phyloP scores from a whole-genome alignment of 768 basidiomycete genomes.

The Rhizopogon vulgaris region DNA sequence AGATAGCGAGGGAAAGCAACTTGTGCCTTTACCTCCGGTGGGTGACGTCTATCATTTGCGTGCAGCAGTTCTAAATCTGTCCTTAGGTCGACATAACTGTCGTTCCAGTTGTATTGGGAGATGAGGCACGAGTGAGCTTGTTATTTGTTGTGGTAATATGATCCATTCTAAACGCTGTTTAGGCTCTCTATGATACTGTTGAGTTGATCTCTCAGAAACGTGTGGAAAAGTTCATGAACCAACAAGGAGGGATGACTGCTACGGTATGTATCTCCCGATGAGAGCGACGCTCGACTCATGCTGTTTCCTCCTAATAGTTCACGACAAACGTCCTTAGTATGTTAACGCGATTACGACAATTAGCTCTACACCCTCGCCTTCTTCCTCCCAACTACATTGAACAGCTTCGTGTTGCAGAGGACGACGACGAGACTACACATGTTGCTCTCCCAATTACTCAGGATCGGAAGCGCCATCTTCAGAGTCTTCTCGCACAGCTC shows the following conservation, averaged over 20 bases:
- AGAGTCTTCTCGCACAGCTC: constrained; percentile 51
- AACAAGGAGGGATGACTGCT: constrained; percentile 31
- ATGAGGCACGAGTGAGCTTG: constrained; percentile 55
- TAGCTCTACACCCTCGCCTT: constrained; percentile 73
- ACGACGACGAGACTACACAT: constrained; percentile 10
- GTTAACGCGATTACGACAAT: constrained; percentile 82
- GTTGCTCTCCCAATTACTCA: constrained; percentile 39
- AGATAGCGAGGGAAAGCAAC: constrained; percentile 63
- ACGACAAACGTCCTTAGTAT: constrained; percentile 70
- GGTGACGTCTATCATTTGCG: constrained; percentile 7
- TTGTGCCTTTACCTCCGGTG: constrained; percentile 73
- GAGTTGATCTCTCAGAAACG: constrained; percentile 57
- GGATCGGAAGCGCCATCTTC: constrained; percentile 50
- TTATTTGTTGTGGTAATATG: neutral
- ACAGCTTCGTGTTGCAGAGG: constrained; percentile 39
- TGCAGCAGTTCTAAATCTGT: constrained; percentile 4
- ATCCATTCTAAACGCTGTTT: constrained; percentile 2
- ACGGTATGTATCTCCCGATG: constrained; percentile 27
- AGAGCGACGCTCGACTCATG: neutral
- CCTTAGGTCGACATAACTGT: constrained; percentile 70
- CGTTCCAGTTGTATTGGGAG: constrained; percentile 59
- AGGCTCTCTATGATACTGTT: constrained; percentile 67
- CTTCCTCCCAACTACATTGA: constrained; percentile 68
- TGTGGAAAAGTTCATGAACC: constrained; percentile 48
- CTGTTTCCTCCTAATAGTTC: constrained; percentile 33